phyloP scores from a whole-genome alignment of 768 basidiomycete species.

The Cystofilobasidium macerans region DNA sequence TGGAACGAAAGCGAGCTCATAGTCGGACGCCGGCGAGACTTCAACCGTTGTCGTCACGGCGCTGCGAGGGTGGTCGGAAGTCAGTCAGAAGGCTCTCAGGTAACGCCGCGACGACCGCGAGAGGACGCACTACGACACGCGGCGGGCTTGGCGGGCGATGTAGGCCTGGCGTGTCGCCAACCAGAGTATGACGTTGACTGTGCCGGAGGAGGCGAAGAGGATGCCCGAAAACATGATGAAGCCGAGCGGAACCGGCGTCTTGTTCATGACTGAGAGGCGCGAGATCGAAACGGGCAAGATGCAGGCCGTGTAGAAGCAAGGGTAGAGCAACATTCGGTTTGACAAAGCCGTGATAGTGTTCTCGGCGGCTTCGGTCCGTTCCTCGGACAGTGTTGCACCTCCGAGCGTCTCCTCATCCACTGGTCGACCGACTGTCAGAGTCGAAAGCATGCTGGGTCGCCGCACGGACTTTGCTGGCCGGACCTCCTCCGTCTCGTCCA shows the following conservation, averaged over 20 bases:
- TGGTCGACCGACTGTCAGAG: too few relatives aligned
- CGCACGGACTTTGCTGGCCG: too few relatives aligned
- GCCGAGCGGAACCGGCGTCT: neutral
- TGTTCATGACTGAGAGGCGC: neutral
- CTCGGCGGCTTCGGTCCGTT: too few relatives aligned
- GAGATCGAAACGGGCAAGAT: neutral
- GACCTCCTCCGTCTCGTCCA: too few relatives aligned
- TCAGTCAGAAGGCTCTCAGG: neutral
- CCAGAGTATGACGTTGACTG: constrained; percentile 2
- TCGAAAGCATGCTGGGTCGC: too few relatives aligned
- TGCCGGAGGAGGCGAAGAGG: neutral
- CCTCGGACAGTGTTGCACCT: too few relatives aligned
- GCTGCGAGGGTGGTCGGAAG: neutral
- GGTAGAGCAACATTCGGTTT: neutral
- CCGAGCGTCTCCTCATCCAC: too few relatives aligned
- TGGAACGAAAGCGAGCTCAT: neutral
- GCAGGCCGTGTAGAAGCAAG: neutral
- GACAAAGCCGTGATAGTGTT: too few relatives aligned
- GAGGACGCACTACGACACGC: neutral
- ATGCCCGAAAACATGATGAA: neutral
- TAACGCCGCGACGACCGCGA: neutral
- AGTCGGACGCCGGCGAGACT: neutral
- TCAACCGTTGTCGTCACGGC: neutral
- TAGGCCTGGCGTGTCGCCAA: neutral
- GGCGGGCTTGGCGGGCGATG: neutral